Evolutionary conservation across 176 grass and related monocot genomes (phyloP).

Genomic region (Pontederia crassipes): DNA sequence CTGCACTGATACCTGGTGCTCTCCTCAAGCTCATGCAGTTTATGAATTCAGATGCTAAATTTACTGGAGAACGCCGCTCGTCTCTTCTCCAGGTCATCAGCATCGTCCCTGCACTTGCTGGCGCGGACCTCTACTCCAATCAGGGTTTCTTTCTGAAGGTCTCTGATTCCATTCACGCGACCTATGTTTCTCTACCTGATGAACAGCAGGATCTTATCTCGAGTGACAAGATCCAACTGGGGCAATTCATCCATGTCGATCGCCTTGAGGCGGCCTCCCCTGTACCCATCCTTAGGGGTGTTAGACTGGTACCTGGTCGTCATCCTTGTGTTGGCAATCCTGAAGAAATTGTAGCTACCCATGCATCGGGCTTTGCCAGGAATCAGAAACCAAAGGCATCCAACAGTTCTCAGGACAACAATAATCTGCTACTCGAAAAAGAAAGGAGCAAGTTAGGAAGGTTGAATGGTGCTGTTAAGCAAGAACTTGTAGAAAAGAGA

Average conservation of each 20-base stretch:
- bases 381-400: constrained; percentile 1
- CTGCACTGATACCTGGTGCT: constrained; percentile 55
- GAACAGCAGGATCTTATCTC: constrained; percentile 80
- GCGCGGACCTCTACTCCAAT: constrained; percentile 65
- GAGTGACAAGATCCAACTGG: constrained; percentile 86
- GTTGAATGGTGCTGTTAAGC: constrained; percentile 15
- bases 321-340: constrained; percentile 67
- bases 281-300: constrained; percentile 62
- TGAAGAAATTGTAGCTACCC: constrained; percentile 9
- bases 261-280: constrained; percentile 63
- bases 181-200: constrained; percentile 56
- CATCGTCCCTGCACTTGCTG: constrained; percentile 74
- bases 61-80: constrained; percentile 44
- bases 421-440: background rate
- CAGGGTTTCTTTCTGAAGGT: constrained; percentile 88
- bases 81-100: constrained; percentile 88
- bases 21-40: constrained; percentile 89
- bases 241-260: constrained; percentile 77
- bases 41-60: constrained; percentile 65
- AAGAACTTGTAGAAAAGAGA: constrained; percentile 21
- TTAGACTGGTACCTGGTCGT: constrained; percentile 58
- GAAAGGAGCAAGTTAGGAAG: constrained; percentile 25
- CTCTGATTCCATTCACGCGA: constrained; percentile 73
- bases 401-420: background rate
- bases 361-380: background rate